A percentile compares a stretch with the other conserved stretches of the same genome.
Evolutionary conservation across 169 alveolate genomes (phyloP).

Genomic region (Theileria orientalis): DNA sequence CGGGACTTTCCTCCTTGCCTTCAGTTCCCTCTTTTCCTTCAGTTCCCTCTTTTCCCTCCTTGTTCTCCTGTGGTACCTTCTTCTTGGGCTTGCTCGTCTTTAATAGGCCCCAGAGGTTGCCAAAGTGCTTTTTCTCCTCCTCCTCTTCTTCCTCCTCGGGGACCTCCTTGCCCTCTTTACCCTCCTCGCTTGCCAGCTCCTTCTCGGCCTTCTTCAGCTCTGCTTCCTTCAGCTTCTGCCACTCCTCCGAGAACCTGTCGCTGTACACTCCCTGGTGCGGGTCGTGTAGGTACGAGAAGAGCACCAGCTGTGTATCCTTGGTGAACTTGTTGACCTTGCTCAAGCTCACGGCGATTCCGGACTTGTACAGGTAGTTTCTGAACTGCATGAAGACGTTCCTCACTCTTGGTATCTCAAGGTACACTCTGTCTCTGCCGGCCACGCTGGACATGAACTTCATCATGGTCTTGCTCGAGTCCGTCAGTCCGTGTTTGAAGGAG

Average conservation of each 20-base stretch:
- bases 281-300: conserved; percentile 9
- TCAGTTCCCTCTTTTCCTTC: background rate
- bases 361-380: conserved; percentile 17
- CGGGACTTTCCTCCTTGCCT: background rate
- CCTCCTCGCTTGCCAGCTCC: background rate
- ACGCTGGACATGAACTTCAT: background rate
- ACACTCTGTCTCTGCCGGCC: background rate
- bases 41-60: background rate
- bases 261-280: conserved; percentile 3
- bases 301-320: background rate
- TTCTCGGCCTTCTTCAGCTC: background rate
- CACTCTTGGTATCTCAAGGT: background rate
- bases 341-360: background rate
- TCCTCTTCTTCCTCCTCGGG: background rate
- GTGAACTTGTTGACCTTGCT: background rate
- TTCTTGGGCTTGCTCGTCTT: background rate
- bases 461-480: background rate
- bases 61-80: background rate
- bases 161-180: background rate
- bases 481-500: background rate
- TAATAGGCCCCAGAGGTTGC: background rate
- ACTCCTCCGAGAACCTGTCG: background rate
- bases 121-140: background rate
- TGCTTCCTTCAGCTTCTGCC: background rate
- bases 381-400: background rate